Percentiles rank a stretch among this genome's conserved stretches.
Evolutionary conservation across 441 rosid species (phyloP).

Genomic region (Populus hybrid): DNA sequence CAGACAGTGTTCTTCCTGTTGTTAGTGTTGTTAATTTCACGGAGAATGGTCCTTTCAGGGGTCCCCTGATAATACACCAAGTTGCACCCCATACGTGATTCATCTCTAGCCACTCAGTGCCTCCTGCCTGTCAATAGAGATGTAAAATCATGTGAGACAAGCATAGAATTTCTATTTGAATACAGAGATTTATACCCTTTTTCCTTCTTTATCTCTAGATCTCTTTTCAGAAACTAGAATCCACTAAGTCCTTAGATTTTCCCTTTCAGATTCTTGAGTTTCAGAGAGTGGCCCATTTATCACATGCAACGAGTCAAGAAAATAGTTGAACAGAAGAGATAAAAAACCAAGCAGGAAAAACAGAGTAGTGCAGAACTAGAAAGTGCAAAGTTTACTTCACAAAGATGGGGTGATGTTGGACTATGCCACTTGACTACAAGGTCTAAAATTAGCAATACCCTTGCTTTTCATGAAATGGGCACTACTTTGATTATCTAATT

Average conservation of each 20-base stretch:
- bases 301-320: constrained; percentile 25
- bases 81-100: constrained; percentile 96
- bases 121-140: constrained; percentile 50
- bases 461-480: not conserved
- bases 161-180: not conserved
- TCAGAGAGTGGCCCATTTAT: constrained; percentile 15
- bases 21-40: constrained; percentile 83
- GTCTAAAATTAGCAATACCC: too few species aligned
- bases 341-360: not conserved
- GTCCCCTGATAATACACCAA: constrained; percentile 64
- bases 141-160: not conserved
- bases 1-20: constrained; percentile 64
- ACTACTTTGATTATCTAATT: not conserved
- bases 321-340: not conserved
- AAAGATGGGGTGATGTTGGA: too few species aligned
- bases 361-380: constrained; percentile 8
- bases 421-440: not conserved
- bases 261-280: not conserved
- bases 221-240: not conserved
- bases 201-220: not conserved
- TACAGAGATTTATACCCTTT: not conserved
- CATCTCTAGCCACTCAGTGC: constrained; percentile 77
- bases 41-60: constrained; percentile 86
- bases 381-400: not conserved
- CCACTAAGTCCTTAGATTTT: not conserved